Base-by-base conservation (phyloP, 805 yeast genomes). In the Ogataea philodendri region DNA sequence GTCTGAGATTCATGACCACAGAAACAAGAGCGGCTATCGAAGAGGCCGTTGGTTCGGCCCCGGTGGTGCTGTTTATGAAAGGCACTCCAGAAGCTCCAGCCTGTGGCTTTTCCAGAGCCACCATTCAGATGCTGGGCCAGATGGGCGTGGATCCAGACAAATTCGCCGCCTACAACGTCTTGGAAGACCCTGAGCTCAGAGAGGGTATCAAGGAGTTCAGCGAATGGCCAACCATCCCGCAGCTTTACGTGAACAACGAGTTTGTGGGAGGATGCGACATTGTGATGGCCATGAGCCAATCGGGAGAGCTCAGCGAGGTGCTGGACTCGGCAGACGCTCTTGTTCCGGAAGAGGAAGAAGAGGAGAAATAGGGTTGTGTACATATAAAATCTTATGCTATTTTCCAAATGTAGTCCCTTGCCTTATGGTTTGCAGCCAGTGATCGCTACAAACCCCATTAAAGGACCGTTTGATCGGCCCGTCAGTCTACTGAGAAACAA, bases 161-260 rank as follows among this genome's bases (percentile, higher is more conserved):
- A 63, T 93, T 93, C 66, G 97, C 97, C 25, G 97, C 97, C 14
- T 93, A 84, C 65, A 90, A 93, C 57, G 98, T 93, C 0, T 69
- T 93, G 48, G 97, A 93, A 63, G 98, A 93, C 60, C 78, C 83
- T 3, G 97, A 93, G 53, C 74, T 93, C 45, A 84, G 98, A 65
- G 80, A 85, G 30, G 98, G 97, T 20, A 87, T 93, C 54, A 93
- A 93, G 66, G 98, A 93, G 60, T 93, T 76, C 63, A 79, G 90
- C 49, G 81, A 84, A 47, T 93, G 99, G 99, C 99, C 99, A 38
- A 93, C 99, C 1, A 88, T 93, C 41, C 99, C 99, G 10, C 99
- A 93, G 63, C 72, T 93, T 27, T 93, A 89, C 57, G 87, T 93
- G 9, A 75, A 81, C 49, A 80, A 81, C 48, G 98, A 93, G 59